Evolutionary conservation across 148 eudicot genomes (phyloP), one percentile per base, ranked within the genome.

Genomic region (Chenopodium berlandieri): DNA sequence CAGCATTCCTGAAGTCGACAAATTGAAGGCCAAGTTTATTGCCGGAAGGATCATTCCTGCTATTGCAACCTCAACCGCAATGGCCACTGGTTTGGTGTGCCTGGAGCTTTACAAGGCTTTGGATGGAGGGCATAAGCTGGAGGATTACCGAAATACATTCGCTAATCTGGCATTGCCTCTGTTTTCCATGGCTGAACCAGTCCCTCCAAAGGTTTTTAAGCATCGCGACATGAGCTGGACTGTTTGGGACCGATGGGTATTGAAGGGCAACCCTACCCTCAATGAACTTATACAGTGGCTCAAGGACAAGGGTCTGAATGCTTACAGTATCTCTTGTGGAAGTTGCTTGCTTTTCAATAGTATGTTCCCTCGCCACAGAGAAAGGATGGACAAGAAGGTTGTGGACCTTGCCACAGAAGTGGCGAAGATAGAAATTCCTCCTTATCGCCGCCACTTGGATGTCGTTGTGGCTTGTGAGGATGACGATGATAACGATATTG

Each of bases 51-150:
- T 95, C 16, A 91, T 95, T 68, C 98, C 97, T 27, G 98, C 97
- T n/a, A 93, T 95, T 67, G 98, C 97, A 72, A 95, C 98, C 25
- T 75, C 96, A 56, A 95, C 96, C 10, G 94, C 97, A 16, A 86
- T 92, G 92, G 98, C 97, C 32, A 92, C 98, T 9, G 98, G 98
- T 50, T 83, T 95, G 19, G 98, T 95, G n/a, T 95, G 97, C 86
- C 90, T 95, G 48, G 97, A 95, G 90, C 91, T 95, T 4, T 93
- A 95, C 88, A 95, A 95, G 89, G 96, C 90, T 79, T 75, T 95
- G 16, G 89, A 85, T 60, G 93, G 91, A 46, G 77, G 75, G 20
- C 98, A 92, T 90, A 92, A 87, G 75, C 67, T 91, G 68, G 98
- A 93, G 86, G 98, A 95, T 78, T 95, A 91, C 82, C 88, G 94